phyloP scores from a whole-genome alignment of 768 basidiomycete species.

The Xerocomus brunneocitrinus region DNA sequence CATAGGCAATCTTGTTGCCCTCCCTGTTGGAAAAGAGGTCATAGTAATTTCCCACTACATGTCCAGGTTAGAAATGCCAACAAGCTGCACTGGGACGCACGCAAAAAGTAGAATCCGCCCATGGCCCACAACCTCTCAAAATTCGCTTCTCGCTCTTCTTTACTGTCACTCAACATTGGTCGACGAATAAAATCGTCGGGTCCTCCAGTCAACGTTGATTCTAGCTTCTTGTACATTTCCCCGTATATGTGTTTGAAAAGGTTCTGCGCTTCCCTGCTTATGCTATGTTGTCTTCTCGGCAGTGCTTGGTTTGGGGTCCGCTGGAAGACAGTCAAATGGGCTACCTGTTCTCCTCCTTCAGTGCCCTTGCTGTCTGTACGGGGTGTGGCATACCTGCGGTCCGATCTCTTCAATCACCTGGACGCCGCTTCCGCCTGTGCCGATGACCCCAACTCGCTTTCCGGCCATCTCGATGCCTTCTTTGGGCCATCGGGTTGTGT shows the following conservation, averaged over 20 bases:
- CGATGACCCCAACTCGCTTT: slow-evolving; percentile 12
- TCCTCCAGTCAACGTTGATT: background rate
- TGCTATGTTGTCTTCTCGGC: slow-evolving; percentile 4
- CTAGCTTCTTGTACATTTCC: slow-evolving; percentile 3
- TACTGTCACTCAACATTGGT: background rate
- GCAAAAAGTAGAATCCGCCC: slow-evolving; percentile 5
- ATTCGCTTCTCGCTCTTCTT: slow-evolving; percentile 6
- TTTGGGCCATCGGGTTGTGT: slow-evolving; percentile 12
- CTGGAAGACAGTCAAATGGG: slow-evolving; percentile 13
- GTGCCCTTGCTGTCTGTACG: background rate
- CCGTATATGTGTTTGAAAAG: slow-evolving; percentile 12
- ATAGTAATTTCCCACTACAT: slow-evolving; percentile 6
- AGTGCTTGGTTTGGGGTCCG: slow-evolving; percentile 13
- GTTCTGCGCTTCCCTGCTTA: slow-evolving; percentile 5
- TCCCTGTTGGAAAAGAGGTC: background rate
- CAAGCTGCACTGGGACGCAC: background rate
- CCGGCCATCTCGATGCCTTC: slow-evolving; percentile 4
- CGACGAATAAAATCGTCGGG: background rate
- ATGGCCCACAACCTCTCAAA: slow-evolving; percentile 10
- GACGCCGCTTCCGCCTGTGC: slow-evolving; percentile 13
- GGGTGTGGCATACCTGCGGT: slow-evolving; percentile 3
- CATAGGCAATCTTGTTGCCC: slow-evolving; percentile 3
- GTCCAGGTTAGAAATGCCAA: background rate
- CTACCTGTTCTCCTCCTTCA: slow-evolving; percentile 1
- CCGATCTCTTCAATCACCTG: slow-evolving; percentile 14